A percentile compares a stretch with the other conserved stretches of the same genome.
Evolutionary conservation across 164 flowering plant species (phyloP).

Genomic region (Sextonia rubra): DNA sequence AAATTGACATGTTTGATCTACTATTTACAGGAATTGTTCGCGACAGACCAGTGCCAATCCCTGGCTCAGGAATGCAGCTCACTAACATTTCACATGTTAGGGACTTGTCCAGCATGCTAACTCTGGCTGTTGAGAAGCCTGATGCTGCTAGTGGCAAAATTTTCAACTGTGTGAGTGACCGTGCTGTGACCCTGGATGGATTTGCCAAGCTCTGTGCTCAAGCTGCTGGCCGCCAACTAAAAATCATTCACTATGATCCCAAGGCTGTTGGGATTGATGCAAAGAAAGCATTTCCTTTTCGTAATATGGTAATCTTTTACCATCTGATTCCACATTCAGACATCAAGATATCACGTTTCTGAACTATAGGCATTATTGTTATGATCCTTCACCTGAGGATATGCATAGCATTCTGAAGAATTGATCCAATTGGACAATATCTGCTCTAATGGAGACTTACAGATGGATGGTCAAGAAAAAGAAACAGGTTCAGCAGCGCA

Average conservation of each 20-base stretch:
- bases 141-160: slow-evolving; percentile 60
- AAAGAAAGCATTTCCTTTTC: slow-evolving; percentile 94
- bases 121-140: slow-evolving; percentile 78
- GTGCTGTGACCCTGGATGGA: slow-evolving; percentile 94
- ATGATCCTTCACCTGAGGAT: not conserved
- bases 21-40: slow-evolving; percentile 76
- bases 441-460: not conserved
- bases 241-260: slow-evolving; percentile 88
- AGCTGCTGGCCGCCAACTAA: slow-evolving; percentile 70
- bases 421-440: too few species aligned
- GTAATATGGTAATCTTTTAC: slow-evolving; percentile 59
- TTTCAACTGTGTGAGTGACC: slow-evolving; percentile 92
- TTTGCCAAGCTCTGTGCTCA: slow-evolving; percentile 88
- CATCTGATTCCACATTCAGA: not conserved
- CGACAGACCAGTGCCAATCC: slow-evolving; percentile 84
- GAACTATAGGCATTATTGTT: not conserved
- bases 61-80: slow-evolving; percentile 97
- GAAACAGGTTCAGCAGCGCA: not conserved
- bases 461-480: not conserved
- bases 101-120: slow-evolving; percentile 89
- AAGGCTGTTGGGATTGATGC: slow-evolving; percentile 84
- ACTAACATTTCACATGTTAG: slow-evolving; percentile 87
- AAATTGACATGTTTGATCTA: not conserved
- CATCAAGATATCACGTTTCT: not conserved
- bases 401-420: not conserved